phyloP scores from a whole-genome alignment of 192 early-diverging fungal species.

The Umbelopsis vinacea region DNA sequence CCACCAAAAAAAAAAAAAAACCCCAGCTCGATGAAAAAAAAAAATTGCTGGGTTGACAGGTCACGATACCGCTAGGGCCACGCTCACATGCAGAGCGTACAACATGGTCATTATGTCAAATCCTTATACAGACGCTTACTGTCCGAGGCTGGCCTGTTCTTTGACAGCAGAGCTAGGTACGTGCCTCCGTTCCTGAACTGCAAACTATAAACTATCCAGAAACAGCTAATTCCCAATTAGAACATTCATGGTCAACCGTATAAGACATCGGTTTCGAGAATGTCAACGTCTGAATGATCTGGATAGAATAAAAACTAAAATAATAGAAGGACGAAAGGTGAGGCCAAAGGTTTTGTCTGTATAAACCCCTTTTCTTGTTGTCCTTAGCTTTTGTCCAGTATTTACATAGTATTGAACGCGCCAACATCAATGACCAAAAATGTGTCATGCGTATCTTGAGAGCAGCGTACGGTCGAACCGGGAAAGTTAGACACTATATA shows the following conservation, averaged over 20 bases:
- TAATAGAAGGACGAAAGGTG: slow-evolving; percentile 38
- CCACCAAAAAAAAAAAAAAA: no score
- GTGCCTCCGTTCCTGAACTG: background rate
- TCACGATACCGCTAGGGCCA: no score
- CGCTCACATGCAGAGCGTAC: background rate
- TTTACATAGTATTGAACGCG: slow-evolving; percentile 33
- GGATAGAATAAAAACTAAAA: slow-evolving; percentile 29
- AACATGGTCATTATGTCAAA: slow-evolving; percentile 19
- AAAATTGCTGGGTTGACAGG: no score
- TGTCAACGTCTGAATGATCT: slow-evolving; percentile 29
- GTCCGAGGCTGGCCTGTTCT: slow-evolving; percentile 28
- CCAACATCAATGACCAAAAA: slow-evolving; percentile 31
- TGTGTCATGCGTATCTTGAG: slow-evolving; percentile 30
- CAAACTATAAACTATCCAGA: no score
- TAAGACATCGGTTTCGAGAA: slow-evolving; percentile 26
- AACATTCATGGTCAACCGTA: slow-evolving; percentile 32
- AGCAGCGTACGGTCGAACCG: slow-evolving; percentile 37
- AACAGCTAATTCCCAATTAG: background rate
- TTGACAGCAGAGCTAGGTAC: slow-evolving; percentile 44
- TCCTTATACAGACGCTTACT: slow-evolving; percentile 37
- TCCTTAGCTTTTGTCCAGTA: slow-evolving; percentile 21
- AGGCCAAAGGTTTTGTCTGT: background rate
- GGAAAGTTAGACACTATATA: slow-evolving; percentile 33
- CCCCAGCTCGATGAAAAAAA: no score
- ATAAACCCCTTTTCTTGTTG: background rate